Conservation (phyloP, 164 flowering plant genomes). For the Warburgia ugandensis region DNA sequence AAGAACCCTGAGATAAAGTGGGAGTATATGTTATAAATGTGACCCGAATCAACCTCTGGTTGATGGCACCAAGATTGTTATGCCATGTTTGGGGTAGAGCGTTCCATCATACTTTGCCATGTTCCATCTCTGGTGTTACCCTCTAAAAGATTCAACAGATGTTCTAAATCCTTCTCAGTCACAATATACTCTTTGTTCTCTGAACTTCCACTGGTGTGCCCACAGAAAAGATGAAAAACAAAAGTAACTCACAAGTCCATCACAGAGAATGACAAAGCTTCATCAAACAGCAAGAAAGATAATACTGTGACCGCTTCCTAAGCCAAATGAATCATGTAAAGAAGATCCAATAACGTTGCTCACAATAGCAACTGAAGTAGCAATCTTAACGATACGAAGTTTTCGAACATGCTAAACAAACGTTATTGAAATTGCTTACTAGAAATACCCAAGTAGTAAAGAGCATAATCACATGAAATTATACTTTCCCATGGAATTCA, state of each 20-base stretch:
- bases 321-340: no score
- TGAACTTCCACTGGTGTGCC: slow-evolving; percentile 9
- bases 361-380: no score
- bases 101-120: slow-evolving; percentile 93
- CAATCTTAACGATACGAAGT: no score
- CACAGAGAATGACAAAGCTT: not conserved
- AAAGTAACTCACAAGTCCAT: not conserved
- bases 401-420: no score
- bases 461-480: no score
- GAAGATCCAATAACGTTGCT: no score
- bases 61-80: slow-evolving; percentile 96
- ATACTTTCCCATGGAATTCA: no score
- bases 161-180: slow-evolving; percentile 73
- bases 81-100: slow-evolving; percentile 66
- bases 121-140: slow-evolving; percentile 47
- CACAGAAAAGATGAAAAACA: slow-evolving; percentile 12
- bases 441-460: no score
- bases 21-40: not conserved
- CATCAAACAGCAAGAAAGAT: slow-evolving; percentile 11
- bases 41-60: slow-evolving; percentile 52
- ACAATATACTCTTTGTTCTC: slow-evolving; percentile 37
- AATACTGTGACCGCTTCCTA: no score
- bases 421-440: no score
- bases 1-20: no score
- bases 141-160: slow-evolving; percentile 59